These are phyloP conservation scores for Linnemannia schmuckeri DNA, from an alignment of 192 early-diverging fungal species.

Conservation along the genomic window DNA sequence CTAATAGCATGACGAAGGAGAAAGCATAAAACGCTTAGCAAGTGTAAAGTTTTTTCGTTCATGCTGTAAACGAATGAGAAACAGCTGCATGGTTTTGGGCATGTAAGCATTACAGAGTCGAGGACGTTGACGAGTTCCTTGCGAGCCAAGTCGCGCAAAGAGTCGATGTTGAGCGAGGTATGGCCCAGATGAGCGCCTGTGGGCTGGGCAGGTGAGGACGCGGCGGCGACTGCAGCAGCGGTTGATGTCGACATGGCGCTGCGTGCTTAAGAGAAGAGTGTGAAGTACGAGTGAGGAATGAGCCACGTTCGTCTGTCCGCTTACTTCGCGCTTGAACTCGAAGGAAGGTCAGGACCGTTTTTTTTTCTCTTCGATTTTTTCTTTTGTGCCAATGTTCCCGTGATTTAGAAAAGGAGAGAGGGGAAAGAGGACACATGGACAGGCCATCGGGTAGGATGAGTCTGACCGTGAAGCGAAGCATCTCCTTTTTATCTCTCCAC, in stretches of 20 bases:
- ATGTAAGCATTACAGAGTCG: constrained; percentile 72
- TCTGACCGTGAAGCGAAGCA: constrained; percentile 1
- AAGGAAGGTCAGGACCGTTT: not conserved
- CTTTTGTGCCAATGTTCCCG: not conserved
- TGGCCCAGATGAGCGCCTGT: constrained; percentile 65
- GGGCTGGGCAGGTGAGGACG: constrained; percentile 46
- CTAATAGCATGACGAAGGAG: constrained; percentile 44
- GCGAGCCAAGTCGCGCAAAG: constrained; percentile 71
- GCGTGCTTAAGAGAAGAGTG: not conserved
- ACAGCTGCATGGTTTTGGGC: not conserved
- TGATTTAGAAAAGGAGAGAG: not conserved
- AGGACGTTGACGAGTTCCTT: constrained; percentile 77
- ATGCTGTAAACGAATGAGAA: too few species aligned
- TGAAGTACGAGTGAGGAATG: not conserved
- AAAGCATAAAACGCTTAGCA: not conserved
- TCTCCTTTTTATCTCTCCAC: too few species aligned
- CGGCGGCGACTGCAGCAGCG: constrained; percentile 49
- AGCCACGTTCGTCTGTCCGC: not conserved
- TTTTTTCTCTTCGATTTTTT: not conserved
- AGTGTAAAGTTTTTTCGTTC: not conserved
- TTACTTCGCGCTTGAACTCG: too few species aligned
- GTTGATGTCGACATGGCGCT: constrained; percentile 46
- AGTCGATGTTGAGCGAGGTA: constrained; percentile 65
- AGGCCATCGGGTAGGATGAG: not conserved
- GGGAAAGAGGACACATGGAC: not conserved